Percentiles rank a stretch among this genome's conserved stretches.
Evolutionary conservation across 192 early-diverging fungal species (phyloP).

Genomic region (Linnemannia exigua): DNA sequence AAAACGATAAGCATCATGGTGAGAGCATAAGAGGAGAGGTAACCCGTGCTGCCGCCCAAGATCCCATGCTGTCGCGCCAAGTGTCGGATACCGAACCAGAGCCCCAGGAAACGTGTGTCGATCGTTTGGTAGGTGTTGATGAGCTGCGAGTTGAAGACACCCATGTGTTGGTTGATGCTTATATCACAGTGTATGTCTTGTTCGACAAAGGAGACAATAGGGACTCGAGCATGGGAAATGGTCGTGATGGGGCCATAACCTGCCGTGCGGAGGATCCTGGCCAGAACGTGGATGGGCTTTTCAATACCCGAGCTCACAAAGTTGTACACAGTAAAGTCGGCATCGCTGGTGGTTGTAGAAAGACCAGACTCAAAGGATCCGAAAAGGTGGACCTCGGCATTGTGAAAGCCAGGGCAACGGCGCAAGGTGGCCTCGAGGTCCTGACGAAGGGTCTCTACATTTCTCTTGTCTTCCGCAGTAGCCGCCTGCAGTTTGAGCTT

Average conservation of each 20-base stretch:
- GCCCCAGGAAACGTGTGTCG: background rate
- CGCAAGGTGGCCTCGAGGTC: background rate
- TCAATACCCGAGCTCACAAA: background rate
- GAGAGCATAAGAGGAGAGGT: slow-evolving; percentile 8
- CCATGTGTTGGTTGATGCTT: background rate
- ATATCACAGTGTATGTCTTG: background rate
- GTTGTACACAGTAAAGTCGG: background rate
- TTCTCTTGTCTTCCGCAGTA: background rate
- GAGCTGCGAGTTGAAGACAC: slow-evolving; percentile 3
- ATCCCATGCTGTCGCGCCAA: background rate
- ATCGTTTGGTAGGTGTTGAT: slow-evolving; percentile 1
- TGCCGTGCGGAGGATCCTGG: background rate
- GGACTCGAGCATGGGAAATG: background rate
- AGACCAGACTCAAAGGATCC: slow-evolving; percentile 13
- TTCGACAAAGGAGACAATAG: background rate
- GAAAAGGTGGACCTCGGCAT: slow-evolving; percentile 7
- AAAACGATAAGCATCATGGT: slow-evolving; percentile 16
- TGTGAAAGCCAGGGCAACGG: too few species aligned
- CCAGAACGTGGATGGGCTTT: background rate
- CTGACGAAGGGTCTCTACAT: background rate
- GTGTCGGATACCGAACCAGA: slow-evolving; percentile 3
- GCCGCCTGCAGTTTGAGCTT: background rate
- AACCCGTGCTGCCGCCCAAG: background rate
- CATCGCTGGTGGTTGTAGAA: background rate
- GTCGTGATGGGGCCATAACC: background rate